A percentile compares a stretch with the other conserved stretches of the same genome.
phyloP scores from a whole-genome alignment of 1,284 basidiomycete species.

The Fomitopsis betulina region DNA sequence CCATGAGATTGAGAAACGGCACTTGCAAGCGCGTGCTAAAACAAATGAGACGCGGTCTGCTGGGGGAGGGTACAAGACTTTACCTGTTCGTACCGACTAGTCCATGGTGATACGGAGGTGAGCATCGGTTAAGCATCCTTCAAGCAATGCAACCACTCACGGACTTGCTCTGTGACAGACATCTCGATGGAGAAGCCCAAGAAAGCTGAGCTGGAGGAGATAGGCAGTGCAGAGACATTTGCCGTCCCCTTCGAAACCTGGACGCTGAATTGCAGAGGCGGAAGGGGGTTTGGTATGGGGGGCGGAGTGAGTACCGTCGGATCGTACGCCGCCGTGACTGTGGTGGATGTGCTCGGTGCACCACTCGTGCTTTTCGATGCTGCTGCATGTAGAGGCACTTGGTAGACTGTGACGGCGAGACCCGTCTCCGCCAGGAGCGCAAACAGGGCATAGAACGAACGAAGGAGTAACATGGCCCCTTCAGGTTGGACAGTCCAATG shows the following conservation, averaged over 20 bases:
- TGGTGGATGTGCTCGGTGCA: conserved; percentile 7
- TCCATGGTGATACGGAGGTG: not conserved
- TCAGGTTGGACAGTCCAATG: not conserved
- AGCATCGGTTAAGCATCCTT: not conserved
- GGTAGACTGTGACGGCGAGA: not conserved
- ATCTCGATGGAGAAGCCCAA: conserved; percentile 72
- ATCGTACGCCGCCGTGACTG: conserved; percentile 21
- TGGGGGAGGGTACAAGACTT: not conserved
- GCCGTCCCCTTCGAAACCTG: conserved; percentile 15
- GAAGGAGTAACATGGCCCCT: not conserved
- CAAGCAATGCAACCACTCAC: conserved; percentile 35
- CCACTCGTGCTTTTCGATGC: not conserved
- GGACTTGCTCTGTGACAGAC: conserved; percentile 60
- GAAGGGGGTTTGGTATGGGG: conserved; percentile 13
- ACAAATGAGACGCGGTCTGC: not conserved
- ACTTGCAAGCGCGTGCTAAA: conserved; percentile 3
- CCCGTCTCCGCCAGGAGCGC: not conserved
- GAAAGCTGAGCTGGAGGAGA: conserved; percentile 55
- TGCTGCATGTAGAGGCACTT: not conserved
- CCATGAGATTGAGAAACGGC: conserved; percentile 51
- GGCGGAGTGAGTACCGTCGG: conserved; percentile 16
- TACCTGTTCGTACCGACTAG: not conserved
- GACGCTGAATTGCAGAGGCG: conserved; percentile 21
- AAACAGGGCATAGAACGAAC: not conserved
- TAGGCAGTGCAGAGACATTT: conserved; percentile 41